phyloP scores from a whole-genome alignment of 73 alveolate genomes.

The Paramecium primaurelia region DNA sequence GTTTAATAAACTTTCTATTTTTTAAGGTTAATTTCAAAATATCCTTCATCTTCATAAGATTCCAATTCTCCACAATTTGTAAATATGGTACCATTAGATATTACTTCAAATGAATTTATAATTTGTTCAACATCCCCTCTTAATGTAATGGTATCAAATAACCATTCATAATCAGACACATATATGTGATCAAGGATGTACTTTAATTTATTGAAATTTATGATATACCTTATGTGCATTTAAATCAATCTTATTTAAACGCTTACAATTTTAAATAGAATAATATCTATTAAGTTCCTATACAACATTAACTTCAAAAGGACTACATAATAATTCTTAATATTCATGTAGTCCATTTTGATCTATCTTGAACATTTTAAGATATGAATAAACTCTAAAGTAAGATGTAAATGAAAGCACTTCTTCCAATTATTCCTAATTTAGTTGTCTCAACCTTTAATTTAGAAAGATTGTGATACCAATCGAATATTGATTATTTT shows the following conservation, averaged over 20 bases:
- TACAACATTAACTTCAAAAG: background rate
- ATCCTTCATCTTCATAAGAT: background rate
- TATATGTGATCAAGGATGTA: background rate
- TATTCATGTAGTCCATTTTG: background rate
- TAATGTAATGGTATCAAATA: background rate
- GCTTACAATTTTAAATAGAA: background rate
- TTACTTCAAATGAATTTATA: background rate
- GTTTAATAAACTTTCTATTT: background rate
- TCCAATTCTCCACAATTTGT: background rate
- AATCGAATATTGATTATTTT: background rate
- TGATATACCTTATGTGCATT: background rate
- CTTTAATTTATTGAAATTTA: background rate
- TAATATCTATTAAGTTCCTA: background rate
- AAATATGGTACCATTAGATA: background rate
- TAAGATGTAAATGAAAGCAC: slow-evolving; percentile 1
- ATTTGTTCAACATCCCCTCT: slow-evolving; percentile 6
- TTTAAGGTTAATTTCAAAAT: background rate
- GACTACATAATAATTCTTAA: background rate
- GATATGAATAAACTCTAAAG: background rate
- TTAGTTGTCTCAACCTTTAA: background rate
- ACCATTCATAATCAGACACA: slow-evolving; percentile 5
- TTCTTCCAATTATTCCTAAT: background rate
- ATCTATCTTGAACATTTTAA: background rate
- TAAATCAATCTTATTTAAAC: background rate
- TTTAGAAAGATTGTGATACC: background rate